phyloP scores from a whole-genome alignment of 306 rosid genomes.

The Gastrolobium villosum region DNA sequence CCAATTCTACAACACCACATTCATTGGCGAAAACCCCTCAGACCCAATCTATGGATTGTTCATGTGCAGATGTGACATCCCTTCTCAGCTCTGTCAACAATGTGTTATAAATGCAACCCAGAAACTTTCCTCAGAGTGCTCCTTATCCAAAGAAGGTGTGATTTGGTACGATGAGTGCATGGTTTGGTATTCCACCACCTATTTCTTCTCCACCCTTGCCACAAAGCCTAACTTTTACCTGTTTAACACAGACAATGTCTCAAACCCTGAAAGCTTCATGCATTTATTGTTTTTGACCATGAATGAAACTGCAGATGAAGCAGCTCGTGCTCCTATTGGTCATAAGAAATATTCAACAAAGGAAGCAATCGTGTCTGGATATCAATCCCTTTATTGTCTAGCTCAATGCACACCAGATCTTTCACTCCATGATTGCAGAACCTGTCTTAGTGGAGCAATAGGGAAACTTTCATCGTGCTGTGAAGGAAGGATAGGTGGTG shows the following conservation, averaged over 20 bases:
- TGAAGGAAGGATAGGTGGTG: background rate
- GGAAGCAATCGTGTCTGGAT: background rate
- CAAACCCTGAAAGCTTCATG: background rate
- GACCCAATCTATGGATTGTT: background rate
- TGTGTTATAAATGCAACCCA: background rate
- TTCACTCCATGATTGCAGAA: background rate
- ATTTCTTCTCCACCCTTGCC: background rate
- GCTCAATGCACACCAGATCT: conserved; percentile 5
- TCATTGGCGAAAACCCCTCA: background rate
- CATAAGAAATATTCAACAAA: background rate
- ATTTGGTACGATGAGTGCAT: conserved; percentile 20
- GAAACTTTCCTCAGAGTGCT: background rate
- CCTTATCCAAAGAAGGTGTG: conserved; percentile 1
- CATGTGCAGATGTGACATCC: background rate
- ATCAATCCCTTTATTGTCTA: background rate
- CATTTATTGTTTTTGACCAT: background rate
- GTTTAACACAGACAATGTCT: background rate
- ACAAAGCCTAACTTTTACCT: accelerated
- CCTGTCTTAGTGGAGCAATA: background rate
- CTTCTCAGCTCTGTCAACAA: background rate
- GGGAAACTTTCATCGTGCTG: background rate
- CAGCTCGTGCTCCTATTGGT: too few relatives aligned
- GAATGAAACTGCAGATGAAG: background rate
- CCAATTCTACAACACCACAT: background rate
- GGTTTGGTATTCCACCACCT: conserved; percentile 1